These are phyloP conservation scores for Chlorella sp. DNA, from an alignment of 139 green algal species.

Conservation along the genomic window DNA sequence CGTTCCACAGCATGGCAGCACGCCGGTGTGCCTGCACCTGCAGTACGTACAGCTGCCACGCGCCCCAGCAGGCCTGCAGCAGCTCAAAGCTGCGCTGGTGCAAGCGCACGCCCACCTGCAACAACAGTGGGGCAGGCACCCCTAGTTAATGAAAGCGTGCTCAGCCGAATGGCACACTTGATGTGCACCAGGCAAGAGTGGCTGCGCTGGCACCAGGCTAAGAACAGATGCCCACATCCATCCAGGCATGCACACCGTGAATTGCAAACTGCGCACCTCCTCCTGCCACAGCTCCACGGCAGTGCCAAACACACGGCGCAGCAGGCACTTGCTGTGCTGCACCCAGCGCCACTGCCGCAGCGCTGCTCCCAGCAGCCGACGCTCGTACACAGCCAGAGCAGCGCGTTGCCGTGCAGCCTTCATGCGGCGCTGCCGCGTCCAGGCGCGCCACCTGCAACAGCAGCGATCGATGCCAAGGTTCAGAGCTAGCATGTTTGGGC, in stretches of 20 bases:
- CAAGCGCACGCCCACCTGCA: slow-evolving; percentile 22
- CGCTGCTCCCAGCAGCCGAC: not conserved
- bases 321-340: slow-evolving; percentile 27
- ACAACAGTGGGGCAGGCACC: too few relatives aligned
- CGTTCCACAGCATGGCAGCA: slow-evolving; percentile 33
- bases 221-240: too few relatives aligned
- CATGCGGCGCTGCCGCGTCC: slow-evolving; percentile 2
- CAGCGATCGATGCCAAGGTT: too few relatives aligned
- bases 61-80: not conserved
- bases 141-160: too few relatives aligned
- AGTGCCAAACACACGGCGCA: slow-evolving; percentile 35
- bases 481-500: too few relatives aligned
- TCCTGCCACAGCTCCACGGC: slow-evolving; percentile 34
- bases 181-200: too few relatives aligned
- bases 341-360: slow-evolving; percentile 31
- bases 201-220: too few relatives aligned
- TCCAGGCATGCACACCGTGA: too few relatives aligned
- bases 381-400: slow-evolving; percentile 6
- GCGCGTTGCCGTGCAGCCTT: slow-evolving; percentile 9
- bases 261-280: not conserved
- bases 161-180: too few relatives aligned
- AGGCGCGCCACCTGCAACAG: not conserved
- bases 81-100: slow-evolving; percentile 28
- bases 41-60: slow-evolving; percentile 38
- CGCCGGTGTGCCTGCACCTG: slow-evolving; percentile 29